phyloP scores from a whole-genome alignment of 768 basidiomycete species.

The Hysterangium stoloniferum region DNA sequence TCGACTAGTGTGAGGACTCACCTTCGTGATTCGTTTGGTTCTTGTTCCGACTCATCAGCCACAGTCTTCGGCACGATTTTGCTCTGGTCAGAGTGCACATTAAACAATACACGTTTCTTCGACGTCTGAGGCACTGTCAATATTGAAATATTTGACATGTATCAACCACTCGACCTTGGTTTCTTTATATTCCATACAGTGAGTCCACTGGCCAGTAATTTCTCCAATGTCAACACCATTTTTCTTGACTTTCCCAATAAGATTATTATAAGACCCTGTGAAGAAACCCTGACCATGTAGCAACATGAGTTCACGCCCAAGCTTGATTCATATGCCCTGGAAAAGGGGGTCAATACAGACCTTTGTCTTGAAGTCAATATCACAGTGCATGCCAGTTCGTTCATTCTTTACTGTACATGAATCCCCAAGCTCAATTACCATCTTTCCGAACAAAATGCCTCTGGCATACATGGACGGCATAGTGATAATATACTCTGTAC shows the following conservation, averaged over 20 bases:
- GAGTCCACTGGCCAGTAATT: conserved; percentile 85
- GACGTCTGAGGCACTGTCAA: conserved; percentile 39
- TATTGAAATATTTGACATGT: not conserved
- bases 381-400: conserved; percentile 61
- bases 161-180: conserved; percentile 40
- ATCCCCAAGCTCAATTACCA: conserved; percentile 95
- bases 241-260: conserved; percentile 71
- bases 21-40: conserved; percentile 84
- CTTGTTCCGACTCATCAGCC: conserved; percentile 80
- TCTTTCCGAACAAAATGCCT: conserved; percentile 83
- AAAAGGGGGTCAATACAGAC: conserved; percentile 29
- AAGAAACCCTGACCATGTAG: conserved; percentile 70
- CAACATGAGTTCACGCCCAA: not conserved
- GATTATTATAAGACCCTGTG: conserved; percentile 90
- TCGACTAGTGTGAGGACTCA: conserved; percentile 29
- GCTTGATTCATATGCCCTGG: not conserved
- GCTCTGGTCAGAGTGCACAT: conserved; percentile 63
- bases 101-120: conserved; percentile 72
- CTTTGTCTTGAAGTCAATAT: conserved; percentile 98
- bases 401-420: conserved; percentile 79
- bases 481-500: conserved; percentile 72
- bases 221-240: conserved; percentile 68
- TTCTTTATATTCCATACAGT: conserved; percentile 78
- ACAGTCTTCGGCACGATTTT: conserved; percentile 76
- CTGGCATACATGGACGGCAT: conserved; percentile 99